Evolutionary conservation across 148 eudicot genomes (phyloP).

Genomic region (Dianthus caryophyllus): DNA sequence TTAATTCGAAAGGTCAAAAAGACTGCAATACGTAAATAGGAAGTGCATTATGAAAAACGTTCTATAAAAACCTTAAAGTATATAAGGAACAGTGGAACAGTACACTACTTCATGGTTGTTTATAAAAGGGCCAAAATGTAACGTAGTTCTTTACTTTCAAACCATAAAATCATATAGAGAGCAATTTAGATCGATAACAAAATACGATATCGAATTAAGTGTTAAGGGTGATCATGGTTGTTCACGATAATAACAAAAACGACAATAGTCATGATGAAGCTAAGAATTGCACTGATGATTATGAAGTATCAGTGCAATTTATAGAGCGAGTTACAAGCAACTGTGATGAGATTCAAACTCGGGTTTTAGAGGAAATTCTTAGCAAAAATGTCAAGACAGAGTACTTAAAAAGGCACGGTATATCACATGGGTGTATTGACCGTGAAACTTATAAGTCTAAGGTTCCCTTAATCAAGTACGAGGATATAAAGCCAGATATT

Average conservation of each 20-base stretch:
- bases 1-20: too few relatives aligned
- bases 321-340: slow-evolving; percentile 50
- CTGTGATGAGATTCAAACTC: slow-evolving; percentile 38
- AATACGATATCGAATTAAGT: too few relatives aligned
- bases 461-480: slow-evolving; percentile 48
- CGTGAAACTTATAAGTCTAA: slow-evolving; percentile 36
- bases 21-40: too few relatives aligned
- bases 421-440: slow-evolving; percentile 33
- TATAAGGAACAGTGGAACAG: too few relatives aligned
- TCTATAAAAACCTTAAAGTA: too few relatives aligned
- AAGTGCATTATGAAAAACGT: too few relatives aligned
- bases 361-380: slow-evolving; percentile 51
- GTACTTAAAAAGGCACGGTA: slow-evolving; percentile 35
- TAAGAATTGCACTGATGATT: background rate
- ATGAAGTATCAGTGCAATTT: slow-evolving; percentile 30
- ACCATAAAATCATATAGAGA: too few relatives aligned
- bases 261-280: background rate
- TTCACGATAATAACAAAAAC: background rate
- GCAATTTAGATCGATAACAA: too few relatives aligned
- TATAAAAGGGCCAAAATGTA: too few relatives aligned
- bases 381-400: slow-evolving; percentile 45
- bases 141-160: too few relatives aligned
- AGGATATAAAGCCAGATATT: slow-evolving; percentile 50
- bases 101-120: too few relatives aligned
- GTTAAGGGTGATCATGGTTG: background rate